Percentiles rank a stretch among this genome's conserved stretches.
Conservation (phyloP, 805 yeast species). For the Spathaspora hagerdaliae region DNA sequence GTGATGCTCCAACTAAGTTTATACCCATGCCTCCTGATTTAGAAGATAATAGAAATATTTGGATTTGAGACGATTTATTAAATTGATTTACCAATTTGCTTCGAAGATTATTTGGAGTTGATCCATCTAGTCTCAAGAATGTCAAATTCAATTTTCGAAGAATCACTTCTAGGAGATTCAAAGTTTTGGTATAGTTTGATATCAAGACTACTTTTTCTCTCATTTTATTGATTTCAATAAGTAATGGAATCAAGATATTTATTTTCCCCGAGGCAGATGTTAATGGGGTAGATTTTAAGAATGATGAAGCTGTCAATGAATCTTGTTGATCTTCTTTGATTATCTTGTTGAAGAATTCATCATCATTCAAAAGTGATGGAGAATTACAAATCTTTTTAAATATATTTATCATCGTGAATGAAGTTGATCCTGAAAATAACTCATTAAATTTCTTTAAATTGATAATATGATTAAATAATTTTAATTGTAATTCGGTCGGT, state of each 20-base stretch:
- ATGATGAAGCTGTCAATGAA: background rate
- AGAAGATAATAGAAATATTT: slow-evolving; percentile 73
- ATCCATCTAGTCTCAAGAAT: slow-evolving; percentile 75
- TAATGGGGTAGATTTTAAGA: background rate
- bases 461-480: slow-evolving; percentile 50
- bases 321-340: background rate
- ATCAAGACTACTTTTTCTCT: slow-evolving; percentile 79
- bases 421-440: slow-evolving; percentile 31
- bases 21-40: slow-evolving; percentile 94
- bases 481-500: slow-evolving; percentile 62
- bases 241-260: slow-evolving; percentile 50
- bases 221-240: slow-evolving; percentile 47
- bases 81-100: slow-evolving; percentile 65
- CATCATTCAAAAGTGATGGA: slow-evolving; percentile 57
- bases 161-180: slow-evolving; percentile 67
- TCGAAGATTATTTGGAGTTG: slow-evolving; percentile 66
- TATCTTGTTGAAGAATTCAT: slow-evolving; percentile 32
- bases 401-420: slow-evolving; percentile 66
- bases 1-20: slow-evolving; percentile 84
- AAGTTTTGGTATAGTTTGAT: slow-evolving; percentile 83
- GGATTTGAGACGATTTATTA: slow-evolving; percentile 43
- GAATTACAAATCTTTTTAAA: slow-evolving; percentile 83
- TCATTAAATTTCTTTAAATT: slow-evolving; percentile 30
- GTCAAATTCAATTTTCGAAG: slow-evolving; percentile 46
- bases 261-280: slow-evolving; percentile 57